A percentile compares a stretch with the other conserved stretches of the same genome.
Evolutionary conservation across 2,329 filamentous ascomycete genomes (phyloP).

Genomic region (Colletotrichum sp.): DNA sequence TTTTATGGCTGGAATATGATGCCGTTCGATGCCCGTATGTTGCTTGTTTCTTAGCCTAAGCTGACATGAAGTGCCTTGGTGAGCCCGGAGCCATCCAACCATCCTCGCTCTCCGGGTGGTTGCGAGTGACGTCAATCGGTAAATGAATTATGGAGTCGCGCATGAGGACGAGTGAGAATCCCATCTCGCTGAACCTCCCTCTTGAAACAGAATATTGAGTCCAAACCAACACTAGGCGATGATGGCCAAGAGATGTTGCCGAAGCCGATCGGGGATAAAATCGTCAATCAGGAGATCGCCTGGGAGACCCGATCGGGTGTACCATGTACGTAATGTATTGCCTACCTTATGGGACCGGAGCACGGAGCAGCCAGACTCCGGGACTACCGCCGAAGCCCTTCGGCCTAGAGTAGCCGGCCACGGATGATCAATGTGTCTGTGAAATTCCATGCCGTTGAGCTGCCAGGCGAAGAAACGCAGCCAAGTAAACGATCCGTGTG

Average conservation of each 20-base stretch:
- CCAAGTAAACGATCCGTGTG: not conserved
- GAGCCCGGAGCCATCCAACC: not conserved
- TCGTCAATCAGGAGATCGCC: not conserved
- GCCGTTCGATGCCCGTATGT: not conserved
- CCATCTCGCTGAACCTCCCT: not conserved
- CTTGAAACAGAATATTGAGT: not conserved
- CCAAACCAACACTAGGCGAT: not conserved
- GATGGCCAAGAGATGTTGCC: not conserved
- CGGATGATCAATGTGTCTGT: not conserved
- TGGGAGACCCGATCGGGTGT: not conserved
- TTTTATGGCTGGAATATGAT: not conserved
- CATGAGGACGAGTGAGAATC: not conserved
- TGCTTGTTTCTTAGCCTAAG: not conserved
- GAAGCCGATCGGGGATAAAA: not conserved
- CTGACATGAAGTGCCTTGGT: not conserved
- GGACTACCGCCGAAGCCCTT: not conserved
- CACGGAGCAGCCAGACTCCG: not conserved
- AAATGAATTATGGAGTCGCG: not conserved
- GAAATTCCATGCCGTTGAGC: not conserved
- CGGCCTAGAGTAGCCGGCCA: not conserved
- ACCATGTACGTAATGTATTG: not conserved
- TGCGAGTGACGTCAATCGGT: not conserved
- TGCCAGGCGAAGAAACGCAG: not conserved
- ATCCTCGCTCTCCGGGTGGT: not conserved
- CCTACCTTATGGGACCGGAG: not conserved